Evolutionary conservation across 306 rosid species (phyloP).

Genomic region (Rosa multiflora): DNA sequence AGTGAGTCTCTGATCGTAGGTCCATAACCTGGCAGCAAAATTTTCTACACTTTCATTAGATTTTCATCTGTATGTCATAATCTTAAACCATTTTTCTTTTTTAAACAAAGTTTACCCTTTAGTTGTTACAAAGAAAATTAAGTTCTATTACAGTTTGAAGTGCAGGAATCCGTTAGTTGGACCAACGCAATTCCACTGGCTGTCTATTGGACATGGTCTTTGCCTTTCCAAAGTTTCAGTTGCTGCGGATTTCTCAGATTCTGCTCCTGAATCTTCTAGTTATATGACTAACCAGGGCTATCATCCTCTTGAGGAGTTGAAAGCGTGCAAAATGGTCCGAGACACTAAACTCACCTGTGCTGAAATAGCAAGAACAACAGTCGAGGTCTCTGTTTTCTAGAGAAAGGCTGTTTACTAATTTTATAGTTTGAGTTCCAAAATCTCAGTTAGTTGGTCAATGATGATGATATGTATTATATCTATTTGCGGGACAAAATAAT

Average conservation of each 20-base stretch:
- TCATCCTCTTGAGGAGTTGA: slow-evolving; percentile 93
- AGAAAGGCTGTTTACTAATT: slow-evolving; percentile 5
- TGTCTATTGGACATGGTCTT: slow-evolving; percentile 56
- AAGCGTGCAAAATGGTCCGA: slow-evolving; percentile 42
- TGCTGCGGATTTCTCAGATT: slow-evolving; percentile 92
- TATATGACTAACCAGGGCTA: slow-evolving; percentile 51
- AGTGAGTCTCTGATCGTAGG: not conserved
- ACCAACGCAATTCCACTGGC: slow-evolving; percentile 57
- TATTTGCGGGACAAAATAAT: not conserved
- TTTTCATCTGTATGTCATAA: not conserved
- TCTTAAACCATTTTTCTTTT: not conserved
- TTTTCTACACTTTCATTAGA: not conserved
- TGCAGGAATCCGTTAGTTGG: slow-evolving; percentile 62
- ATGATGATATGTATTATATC: slow-evolving; percentile 9
- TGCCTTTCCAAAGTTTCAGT: slow-evolving; percentile 76
- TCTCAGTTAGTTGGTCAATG: slow-evolving; percentile 11
- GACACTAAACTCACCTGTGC: slow-evolving; percentile 75
- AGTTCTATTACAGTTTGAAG: slow-evolving; percentile 32
- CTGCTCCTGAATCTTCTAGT: slow-evolving; percentile 78
- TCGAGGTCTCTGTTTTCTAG: slow-evolving; percentile 55
- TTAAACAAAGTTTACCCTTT: not conserved
- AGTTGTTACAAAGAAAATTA: not conserved
- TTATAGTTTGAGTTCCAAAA: slow-evolving; percentile 22
- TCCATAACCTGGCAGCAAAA: not conserved
- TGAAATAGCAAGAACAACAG: slow-evolving; percentile 76